Base-by-base conservation (phyloP, 495 filamentous ascomycete species). In the Lophiostoma macrostomum region DNA sequence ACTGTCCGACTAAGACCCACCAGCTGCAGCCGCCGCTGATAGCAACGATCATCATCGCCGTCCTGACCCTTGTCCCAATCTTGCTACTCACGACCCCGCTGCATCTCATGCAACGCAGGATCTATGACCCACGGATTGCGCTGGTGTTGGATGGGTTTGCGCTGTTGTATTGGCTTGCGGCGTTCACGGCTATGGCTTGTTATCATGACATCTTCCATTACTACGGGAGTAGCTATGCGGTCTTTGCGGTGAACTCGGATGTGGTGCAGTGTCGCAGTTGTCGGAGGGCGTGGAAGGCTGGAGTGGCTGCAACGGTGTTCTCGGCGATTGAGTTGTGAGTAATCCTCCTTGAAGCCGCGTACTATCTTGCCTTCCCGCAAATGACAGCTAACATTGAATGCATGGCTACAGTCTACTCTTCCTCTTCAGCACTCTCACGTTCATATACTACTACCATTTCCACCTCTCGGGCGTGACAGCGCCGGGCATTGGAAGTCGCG, bases 11-110 rank as follows among this genome's bases (percentile, higher is more conserved):
- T 58, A 25, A 62, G 45, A 43, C 1, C 5, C 4, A 8, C 28
- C 14, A 63, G 60, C 54, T 72, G 51, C 67, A 64, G 30, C 67
- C 69, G 16, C 60, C 60, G 12, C 61, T 72, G 37, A 66, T 72
- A 20, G 56, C 66, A 2, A 57, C 56, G 4, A 58, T 65, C 18
- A 60, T 71, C 27, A 63, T 58, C 28, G 49, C 60, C 12, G 6
- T 22, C 29, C 31, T 63, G 0, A 63, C 54, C 20, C 8, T 63
- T 5, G 1, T 63, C 22, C 60, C 60, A 3, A 58, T 58, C 32
- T 43, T 63, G 0, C 1, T 55, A 14, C 31, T 63, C 12, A 51
- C 42, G 11, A 55, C 60, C 5, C 60, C 60, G 1, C 50, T 63
- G 10, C 41, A 50, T 24, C 20, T 54, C 10, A 18, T 29, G 1